Percentiles rank a stretch among this genome's conserved stretches.
Conservation (phyloP, 352 stramenopile species). For the Globisporangium acanthophoron region DNA sequence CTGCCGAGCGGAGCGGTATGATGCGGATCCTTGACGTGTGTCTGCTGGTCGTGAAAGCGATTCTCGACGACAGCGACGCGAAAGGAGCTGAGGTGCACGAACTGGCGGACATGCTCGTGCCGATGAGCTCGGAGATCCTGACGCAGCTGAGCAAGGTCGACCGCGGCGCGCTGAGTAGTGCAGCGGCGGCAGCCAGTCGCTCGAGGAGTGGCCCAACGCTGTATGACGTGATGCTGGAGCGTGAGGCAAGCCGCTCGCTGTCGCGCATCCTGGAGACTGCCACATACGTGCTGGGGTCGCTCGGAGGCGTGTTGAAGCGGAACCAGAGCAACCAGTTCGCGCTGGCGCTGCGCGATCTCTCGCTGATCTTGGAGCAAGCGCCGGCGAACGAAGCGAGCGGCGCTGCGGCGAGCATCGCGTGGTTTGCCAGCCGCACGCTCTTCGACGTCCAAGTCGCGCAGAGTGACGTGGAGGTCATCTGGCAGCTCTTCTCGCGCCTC, state of each 20-base stretch:
- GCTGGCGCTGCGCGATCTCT: slow-evolving; percentile 42
- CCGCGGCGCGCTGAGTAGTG: background rate
- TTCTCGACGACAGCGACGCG: slow-evolving; percentile 51
- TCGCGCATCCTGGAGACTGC: slow-evolving; percentile 24
- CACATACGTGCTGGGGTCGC: slow-evolving; percentile 33
- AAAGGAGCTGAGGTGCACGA: slow-evolving; percentile 23
- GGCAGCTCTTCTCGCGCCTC: slow-evolving; percentile 27
- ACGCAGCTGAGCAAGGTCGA: slow-evolving; percentile 30
- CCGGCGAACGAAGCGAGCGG: slow-evolving; percentile 7
- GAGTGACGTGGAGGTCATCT: slow-evolving; percentile 35
- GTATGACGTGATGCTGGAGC: background rate
- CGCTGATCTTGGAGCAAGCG: slow-evolving; percentile 18
- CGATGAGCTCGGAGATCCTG: slow-evolving; percentile 48
- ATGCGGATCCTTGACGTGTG: slow-evolving; percentile 56
- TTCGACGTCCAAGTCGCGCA: slow-evolving; percentile 43
- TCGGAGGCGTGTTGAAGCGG: slow-evolving; percentile 33
- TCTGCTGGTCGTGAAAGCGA: slow-evolving; percentile 41
- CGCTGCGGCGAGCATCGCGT: slow-evolving; percentile 19
- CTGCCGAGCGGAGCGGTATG: slow-evolving; percentile 22
- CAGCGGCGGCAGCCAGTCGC: slow-evolving; percentile 8
- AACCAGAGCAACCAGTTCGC: slow-evolving; percentile 59
- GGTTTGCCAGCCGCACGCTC: slow-evolving; percentile 32
- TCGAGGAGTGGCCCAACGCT: slow-evolving; percentile 1
- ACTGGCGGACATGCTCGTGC: slow-evolving; percentile 43
- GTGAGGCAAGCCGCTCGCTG: background rate